Evolutionary conservation across 768 basidiomycete genomes (phyloP), one percentile per base, ranked within the genome.

Genomic region (Naganishia antarctica): DNA sequence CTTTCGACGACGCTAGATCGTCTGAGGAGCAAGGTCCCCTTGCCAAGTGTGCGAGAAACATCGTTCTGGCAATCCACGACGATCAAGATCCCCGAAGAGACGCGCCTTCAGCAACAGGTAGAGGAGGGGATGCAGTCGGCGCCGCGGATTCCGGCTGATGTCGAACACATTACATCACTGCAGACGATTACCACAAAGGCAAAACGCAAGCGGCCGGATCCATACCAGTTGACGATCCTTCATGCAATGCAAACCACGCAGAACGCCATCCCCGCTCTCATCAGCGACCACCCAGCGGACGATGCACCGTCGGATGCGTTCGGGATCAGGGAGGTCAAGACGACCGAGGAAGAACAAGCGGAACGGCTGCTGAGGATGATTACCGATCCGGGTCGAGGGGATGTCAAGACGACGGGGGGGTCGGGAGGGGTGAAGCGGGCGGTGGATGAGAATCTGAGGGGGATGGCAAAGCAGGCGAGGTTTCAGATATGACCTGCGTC

Each of bases 11-110:
- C 62, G 4, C 49, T 63, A 11, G 25, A 53, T n/a, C 44, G 40
- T 3, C 62, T 63, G 2, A 34, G 51, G n/a, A 16, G 18, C 11
- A n/a, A 50, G 15, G 43, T 51, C 16, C 62, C 62, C 9, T 9
- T 29, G 5, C 62, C 62, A 9, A 51, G 25, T 11, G 28, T 63
- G 6, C 7, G 62, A n/a, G 62, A 63, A 51, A 40, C 51, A 18
- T 28, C 37, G n/a, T 63, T 63, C 40, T 63, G 62, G 62, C 62
- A 63, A 23, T 63, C 62, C 5, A 16, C n/a, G 15, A 50, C 62
- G 21, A 3, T 63, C 23, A 50, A 63, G 15, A 11, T 63, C 5
- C 62, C 62, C 3, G 62, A 51, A 18, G 44, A 53, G 37, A 41
- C 49, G 32, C 25, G 31, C 11, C 18, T 51, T 13, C 50, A 51